Base-by-base conservation (phyloP, 352 stramenopile species). In the Aphanomyces euteiches region DNA sequence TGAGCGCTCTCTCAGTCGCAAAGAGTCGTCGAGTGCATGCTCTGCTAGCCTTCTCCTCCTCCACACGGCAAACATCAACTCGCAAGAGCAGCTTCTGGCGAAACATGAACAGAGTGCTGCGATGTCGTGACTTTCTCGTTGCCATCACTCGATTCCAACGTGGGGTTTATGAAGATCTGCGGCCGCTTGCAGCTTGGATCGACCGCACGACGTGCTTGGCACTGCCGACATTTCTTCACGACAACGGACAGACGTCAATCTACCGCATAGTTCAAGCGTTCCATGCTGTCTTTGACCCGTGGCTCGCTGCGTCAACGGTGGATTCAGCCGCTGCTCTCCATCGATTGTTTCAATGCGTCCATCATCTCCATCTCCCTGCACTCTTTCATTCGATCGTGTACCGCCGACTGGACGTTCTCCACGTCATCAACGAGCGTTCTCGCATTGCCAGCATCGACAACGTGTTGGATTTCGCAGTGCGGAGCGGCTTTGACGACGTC, bases 211-310 rank as follows among this genome's bases (percentile, higher is more conserved):
- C 17, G 43, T 50, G 43, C 43, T n/a, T 50, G 43, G 43, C 43
- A 50, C 43, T 50, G 43, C 43, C 43, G 17, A n/a, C 17, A n/a
- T n/a, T n/a, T 12, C 17, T 12, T 12, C 43, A n/a, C 17, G 43
- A 50, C 43, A 50, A 50, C 43, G 43, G 43, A 12, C 43, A n/a
- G 43, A 50, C 43, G 43, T 50, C 43, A 12, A 50, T 50, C 43
- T 50, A n/a, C 43, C 43, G 43, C 43, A n/a, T 50, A 2, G 43
- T 50, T 50, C 43, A 50, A 50, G 43, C 43, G 43, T 50, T 50
- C 17, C 10, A 50, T n/a, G 1, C 2, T 12, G 10, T n/a, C 43
- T 50, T 50, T n/a, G 17, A 50, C 10, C 43, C 43, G 10, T 50
- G 10, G 10, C 17, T 50, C 0, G 17, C 43, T 12, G 17, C 10